Evolutionary conservation across 2,329 filamentous ascomycete genomes (phyloP), one percentile per base, ranked within the genome.

Genomic region (Drechslerella stenobrocha): DNA sequence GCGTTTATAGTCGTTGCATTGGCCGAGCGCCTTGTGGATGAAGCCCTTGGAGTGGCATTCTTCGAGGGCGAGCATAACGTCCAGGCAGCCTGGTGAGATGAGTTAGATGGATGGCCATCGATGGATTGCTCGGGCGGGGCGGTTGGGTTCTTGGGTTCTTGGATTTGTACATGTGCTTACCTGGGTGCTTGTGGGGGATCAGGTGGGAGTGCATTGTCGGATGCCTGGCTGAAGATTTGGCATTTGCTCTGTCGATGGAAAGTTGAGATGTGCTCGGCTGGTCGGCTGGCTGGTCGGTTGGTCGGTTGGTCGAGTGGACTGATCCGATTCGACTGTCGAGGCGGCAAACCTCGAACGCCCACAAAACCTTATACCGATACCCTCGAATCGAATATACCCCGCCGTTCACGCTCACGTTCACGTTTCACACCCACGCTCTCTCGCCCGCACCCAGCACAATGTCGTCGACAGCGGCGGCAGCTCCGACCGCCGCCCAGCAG

Each of bases 41-140:
- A 98, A 98, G 56, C 93, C 93, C 65, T 83, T 83, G 28, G 89
- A 88, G 76, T 98, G 93, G 79, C 93, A 98, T 80, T 96, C 90
- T 75, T 97, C 93, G 72, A 98, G 89, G 47, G 89, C 88, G 51
- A 81, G 86, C 85, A 97, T 96, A 76, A 98, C 84, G 73, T 95
- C 90, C 77, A 92, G 89, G 82, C 93, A 98, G 74, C 87, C 93
- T 98, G 74, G 63, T 53, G 44, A 70, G 52, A 50, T 52, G 71
- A 73, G 59, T 22, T 70, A 22, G 53, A 55, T 59, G 55, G 59
- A 55, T 53, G 59, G 45, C n/a, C 13, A 40, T 20, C 6, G 52
- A 51, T 35, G 44, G 26, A 22, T n/a, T n/a, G n/a, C n/a, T n/a
- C n/a, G n/a, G n/a, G n/a, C n/a, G n/a, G n/a, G n/a, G n/a, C n/a